Base-by-base conservation (phyloP, 371 early-diverging fungal genomes). In the Blastocladiella emersonii region DNA sequence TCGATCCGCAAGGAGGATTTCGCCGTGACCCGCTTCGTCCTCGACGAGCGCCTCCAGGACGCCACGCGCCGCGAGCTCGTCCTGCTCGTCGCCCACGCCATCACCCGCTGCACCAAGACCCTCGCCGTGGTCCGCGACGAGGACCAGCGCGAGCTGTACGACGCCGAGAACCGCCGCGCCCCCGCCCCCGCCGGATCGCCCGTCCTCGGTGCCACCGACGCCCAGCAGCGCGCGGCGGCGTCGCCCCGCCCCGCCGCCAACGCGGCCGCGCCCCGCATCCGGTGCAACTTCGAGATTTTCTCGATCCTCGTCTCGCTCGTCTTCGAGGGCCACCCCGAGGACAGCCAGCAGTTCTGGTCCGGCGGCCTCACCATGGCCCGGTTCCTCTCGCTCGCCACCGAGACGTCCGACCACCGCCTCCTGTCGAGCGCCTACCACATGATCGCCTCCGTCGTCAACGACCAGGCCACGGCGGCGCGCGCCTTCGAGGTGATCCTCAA, bases 401-500 rank as follows among this genome's bases (percentile, higher is more conserved):
- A 8, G 15, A 8, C 19, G 8, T 13, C 7, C 15, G 30, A 51
- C 15, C 53, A 30, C 32, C 27, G 53, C 15, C 17, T 51, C 30
- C 53, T 30, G 23, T 8, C 27, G 13, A 32, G 13, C 7, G 53
- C 30, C 30, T 30, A 51, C 53, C 27, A 51, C 53, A 1, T 51
- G 53, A 32, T 51, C 1, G 53, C 53, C 30, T 15, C 53, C 7
- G 8, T 32, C 53, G 32, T 30, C 21, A 25, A 32, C 3, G 53
- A 30, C 32, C 32, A 12, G 17, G 51, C 74, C 27, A 62, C 70
- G 32, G 77, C 77, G 76, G 59, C 45, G 21, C 62, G 65, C 1
- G 63, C 75, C 48, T 79, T 77, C 65, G 56, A 64, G 1, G 67
- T 72, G 8, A 48, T 79, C 8, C 67, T 68, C 49, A 25, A 63